Evolutionary conservation across 2,329 filamentous ascomycete species (phyloP).

Genomic region (Ceratocystis ficicola): DNA sequence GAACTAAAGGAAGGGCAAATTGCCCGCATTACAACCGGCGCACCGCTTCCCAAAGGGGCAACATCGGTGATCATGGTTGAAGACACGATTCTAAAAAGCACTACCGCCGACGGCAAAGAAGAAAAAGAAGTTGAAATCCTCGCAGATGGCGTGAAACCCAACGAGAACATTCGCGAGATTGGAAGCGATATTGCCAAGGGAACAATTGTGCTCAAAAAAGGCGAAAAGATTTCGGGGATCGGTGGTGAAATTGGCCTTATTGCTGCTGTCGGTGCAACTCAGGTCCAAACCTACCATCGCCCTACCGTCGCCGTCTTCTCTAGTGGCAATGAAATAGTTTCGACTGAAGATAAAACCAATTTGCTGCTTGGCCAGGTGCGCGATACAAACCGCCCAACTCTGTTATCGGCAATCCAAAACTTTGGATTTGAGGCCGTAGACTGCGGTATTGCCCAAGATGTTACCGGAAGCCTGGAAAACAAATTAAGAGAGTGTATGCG

Average conservation of each 20-base stretch:
- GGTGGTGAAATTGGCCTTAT: conserved; percentile 87
- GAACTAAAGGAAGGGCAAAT: conserved; percentile 59
- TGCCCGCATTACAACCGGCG: conserved; percentile 86
- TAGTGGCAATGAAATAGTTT: conserved; percentile 87
- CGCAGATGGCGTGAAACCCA: conserved; percentile 58
- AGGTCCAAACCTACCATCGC: conserved; percentile 60
- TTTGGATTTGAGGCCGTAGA: conserved; percentile 72
- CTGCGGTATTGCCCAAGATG: conserved; percentile 71
- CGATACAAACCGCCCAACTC: conserved; percentile 81
- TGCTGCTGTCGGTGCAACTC: conserved; percentile 64
- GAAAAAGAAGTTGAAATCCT: conserved; percentile 82
- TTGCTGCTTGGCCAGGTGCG: conserved; percentile 74
- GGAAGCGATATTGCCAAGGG: conserved; percentile 72
- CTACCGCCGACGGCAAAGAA: conserved; percentile 68
- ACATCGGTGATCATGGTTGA: conserved; percentile 88
- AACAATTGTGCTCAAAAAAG: conserved; percentile 57
- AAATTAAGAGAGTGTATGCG: conserved; percentile 64
- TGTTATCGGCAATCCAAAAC: conserved; percentile 63
- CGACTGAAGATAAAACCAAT: conserved; percentile 49
- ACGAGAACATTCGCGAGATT: conserved; percentile 82
- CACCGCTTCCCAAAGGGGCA: conserved; percentile 75
- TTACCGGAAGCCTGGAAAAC: conserved; percentile 60
- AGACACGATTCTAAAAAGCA: conserved; percentile 65
- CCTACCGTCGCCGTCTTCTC: conserved; percentile 79
- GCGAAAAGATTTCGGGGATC: conserved; percentile 70